These are phyloP conservation scores for Pyrus betulifolia DNA, from an alignment of 306 rosid species.

Conservation along the genomic window DNA sequence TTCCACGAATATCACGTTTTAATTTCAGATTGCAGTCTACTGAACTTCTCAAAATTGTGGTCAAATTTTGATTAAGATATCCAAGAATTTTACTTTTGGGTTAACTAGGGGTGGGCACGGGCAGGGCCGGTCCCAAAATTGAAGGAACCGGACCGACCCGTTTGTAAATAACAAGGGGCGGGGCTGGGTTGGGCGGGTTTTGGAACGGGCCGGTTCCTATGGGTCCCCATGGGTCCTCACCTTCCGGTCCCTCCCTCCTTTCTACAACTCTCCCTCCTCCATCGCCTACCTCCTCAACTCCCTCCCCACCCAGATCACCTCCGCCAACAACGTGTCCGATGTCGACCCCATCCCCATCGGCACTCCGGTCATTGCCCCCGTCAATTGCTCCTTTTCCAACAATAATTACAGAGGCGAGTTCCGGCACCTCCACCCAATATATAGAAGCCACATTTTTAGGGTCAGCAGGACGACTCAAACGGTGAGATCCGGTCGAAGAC, in stretches of 20 bases:
- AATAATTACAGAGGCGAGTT: constrained; percentile 41
- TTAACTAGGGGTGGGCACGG: not conserved
- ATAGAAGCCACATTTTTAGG: constrained; percentile 76
- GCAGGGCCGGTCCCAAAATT: too few relatives aligned
- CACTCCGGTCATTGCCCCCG: constrained; percentile 34
- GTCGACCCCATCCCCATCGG: constrained; percentile 16
- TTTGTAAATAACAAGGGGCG: too few relatives aligned
- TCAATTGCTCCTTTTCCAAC: constrained; percentile 27
- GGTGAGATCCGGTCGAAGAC: too few relatives aligned
- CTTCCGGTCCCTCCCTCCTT: constrained; percentile 32
- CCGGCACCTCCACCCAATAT: constrained; percentile 93
- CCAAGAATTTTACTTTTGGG: not conserved
- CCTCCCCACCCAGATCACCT: constrained; percentile 9
- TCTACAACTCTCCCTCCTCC: not conserved
- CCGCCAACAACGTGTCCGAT: constrained; percentile 46
- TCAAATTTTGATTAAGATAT: not conserved
- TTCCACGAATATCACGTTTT: not conserved
- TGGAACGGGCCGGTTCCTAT: too few relatives aligned
- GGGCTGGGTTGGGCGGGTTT: too few relatives aligned
- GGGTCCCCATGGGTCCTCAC: constrained; percentile 41
- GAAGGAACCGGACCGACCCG: too few relatives aligned
- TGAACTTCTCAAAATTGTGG: not conserved
- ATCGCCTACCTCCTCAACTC: constrained; percentile 39
- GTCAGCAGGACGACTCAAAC: constrained; percentile 23
- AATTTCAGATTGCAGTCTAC: not conserved